These are phyloP conservation scores for Toxicodendron radicans DNA, from an alignment of 345 rosid species.

Conservation along the genomic window DNA sequence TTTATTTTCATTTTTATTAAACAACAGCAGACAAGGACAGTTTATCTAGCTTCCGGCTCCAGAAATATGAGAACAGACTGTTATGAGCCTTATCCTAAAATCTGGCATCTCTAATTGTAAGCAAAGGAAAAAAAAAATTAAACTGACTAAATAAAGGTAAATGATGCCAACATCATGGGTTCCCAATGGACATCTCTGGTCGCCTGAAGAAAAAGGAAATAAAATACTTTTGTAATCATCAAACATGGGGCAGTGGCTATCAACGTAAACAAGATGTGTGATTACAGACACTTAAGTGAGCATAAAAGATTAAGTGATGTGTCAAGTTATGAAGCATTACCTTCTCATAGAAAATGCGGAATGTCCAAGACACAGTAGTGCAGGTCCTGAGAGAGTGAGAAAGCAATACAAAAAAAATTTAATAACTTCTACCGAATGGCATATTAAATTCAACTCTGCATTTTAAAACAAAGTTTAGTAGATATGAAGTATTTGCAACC, in stretches of 20 bases:
- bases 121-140: not conserved
- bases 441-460: slow-evolving; percentile 1
- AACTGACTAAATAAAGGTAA: not conserved
- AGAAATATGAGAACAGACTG: not conserved
- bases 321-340: slow-evolving; percentile 34
- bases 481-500: not conserved
- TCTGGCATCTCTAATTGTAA: not conserved
- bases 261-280: not conserved
- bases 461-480: not conserved
- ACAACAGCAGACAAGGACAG: not conserved
- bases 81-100: not conserved
- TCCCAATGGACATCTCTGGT: not conserved
- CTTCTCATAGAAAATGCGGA: slow-evolving; percentile 92
- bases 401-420: slow-evolving; percentile 11
- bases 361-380: slow-evolving; percentile 89
- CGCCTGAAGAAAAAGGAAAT: not conserved
- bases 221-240: not conserved
- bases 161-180: not conserved
- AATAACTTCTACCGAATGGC: not conserved
- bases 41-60: not conserved
- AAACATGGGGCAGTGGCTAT: not conserved
- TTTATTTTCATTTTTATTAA: not conserved
- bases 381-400: slow-evolving; percentile 65
- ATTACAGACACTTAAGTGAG: slow-evolving; percentile 1
- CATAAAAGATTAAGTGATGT: not conserved